Evolutionary conservation across 2,329 filamentous ascomycete genomes (phyloP).

Genomic region (Xylaria sp.): DNA sequence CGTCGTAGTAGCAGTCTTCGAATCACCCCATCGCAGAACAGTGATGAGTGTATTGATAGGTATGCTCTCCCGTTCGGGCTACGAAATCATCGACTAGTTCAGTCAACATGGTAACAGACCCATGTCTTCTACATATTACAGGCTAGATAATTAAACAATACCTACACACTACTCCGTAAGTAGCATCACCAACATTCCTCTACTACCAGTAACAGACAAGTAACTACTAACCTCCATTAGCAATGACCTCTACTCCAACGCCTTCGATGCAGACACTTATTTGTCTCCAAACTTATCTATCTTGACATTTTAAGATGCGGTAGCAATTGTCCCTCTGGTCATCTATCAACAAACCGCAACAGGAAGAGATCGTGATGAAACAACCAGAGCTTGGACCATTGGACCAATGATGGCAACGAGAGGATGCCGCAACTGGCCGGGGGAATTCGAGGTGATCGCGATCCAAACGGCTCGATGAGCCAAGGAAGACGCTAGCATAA

Average conservation of each 20-base stretch:
- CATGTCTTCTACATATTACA: background rate
- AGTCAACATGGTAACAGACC: background rate
- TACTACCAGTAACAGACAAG: background rate
- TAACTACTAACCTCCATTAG: background rate
- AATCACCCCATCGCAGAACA: conserved; percentile 27
- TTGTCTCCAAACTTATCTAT: background rate
- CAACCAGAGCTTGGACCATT: background rate
- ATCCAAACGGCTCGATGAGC: conserved; percentile 30
- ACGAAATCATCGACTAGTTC: conserved; percentile 7
- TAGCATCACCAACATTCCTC: background rate
- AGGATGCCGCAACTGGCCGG: conserved; percentile 9
- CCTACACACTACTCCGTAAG: background rate
- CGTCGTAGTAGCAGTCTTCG: conserved; percentile 11
- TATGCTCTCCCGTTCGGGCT: background rate
- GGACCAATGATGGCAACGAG: conserved; percentile 18
- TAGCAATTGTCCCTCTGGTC: background rate
- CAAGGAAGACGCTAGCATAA: conserved; percentile 32
- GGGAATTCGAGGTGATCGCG: conserved; percentile 24
- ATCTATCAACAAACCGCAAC: conserved; percentile 11
- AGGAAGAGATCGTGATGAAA: conserved; percentile 32
- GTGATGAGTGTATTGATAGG: background rate
- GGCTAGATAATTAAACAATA: background rate
- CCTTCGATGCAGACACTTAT: background rate
- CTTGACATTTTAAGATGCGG: background rate
- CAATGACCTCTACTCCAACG: background rate